Conservation (phyloP, 2,329 filamentous ascomycete species). For the Diplodia corticola region DNA sequence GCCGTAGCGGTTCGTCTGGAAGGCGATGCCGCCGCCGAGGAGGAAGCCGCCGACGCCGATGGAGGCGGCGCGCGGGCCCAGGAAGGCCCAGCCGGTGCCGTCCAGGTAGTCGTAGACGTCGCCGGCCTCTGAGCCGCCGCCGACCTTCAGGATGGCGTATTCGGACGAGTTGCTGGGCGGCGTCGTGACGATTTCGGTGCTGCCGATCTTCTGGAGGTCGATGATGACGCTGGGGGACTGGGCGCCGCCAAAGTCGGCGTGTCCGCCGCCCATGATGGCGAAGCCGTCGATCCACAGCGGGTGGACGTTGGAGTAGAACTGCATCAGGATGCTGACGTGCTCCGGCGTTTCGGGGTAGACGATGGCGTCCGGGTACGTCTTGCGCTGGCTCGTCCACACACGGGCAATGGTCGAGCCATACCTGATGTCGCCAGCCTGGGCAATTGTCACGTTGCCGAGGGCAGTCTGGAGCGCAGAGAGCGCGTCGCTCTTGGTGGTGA, state of each 20-base stretch:
- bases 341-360: constrained; percentile 13
- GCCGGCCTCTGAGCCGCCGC: constrained; percentile 35
- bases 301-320: constrained; percentile 17
- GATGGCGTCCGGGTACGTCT: constrained; percentile 12
- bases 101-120: constrained; percentile 37
- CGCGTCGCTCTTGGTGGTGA: constrained; percentile 7
- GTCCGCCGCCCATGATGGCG: constrained; percentile 20
- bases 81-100: constrained; percentile 22
- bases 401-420: constrained; percentile 14
- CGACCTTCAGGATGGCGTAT: constrained; percentile 14
- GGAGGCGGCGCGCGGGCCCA: constrained; percentile 31
- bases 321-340: constrained; percentile 18
- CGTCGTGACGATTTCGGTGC: background rate
- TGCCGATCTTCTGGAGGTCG: background rate
- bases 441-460: constrained; percentile 13
- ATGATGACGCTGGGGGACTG: constrained; percentile 19
- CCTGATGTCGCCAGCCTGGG: background rate
- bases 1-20: constrained; percentile 29
- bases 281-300: constrained; percentile 13
- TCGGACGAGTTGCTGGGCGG: constrained; percentile 11
- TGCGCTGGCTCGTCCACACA: constrained; percentile 18
- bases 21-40: constrained; percentile 35
- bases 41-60: constrained; percentile 36
- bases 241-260: constrained; percentile 13
- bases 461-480: background rate